Evolutionary conservation across 2,329 filamentous ascomycete genomes (phyloP), one percentile per base, ranked within the genome.

Genomic region (Penicillium brevicompactum): DNA sequence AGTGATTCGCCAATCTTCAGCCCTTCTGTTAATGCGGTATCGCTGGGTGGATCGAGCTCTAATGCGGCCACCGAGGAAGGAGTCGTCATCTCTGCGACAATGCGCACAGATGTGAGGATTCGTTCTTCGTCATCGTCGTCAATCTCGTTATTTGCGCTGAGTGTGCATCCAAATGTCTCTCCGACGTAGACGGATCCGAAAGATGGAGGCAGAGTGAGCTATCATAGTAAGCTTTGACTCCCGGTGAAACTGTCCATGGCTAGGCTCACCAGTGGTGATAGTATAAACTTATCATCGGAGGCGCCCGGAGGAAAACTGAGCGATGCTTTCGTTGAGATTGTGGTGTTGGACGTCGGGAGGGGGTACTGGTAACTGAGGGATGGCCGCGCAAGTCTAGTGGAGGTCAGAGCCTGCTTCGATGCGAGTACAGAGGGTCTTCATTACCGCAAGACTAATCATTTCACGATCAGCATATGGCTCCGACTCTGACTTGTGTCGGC

Each of bases 101-200:
- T 91, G 51, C 86, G 84, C 49, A 97, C 88, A 53, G 89, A 89
- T 59, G 86, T 88, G 40, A 96, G 86, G 44, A 76, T 77, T 57
- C 76, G 75, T 3, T 72, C 69, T 5, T 70, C 67, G 8, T 75
- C 70, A 24, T 72, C 68, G 7, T 74, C 61, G 18, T 72, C 65
- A 1, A 87, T 74, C 69, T 97, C 93, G 71, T 97, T 93, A 78
- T 96, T 97, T n/a, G 90, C 92, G 76, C 92, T 96, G 21, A 97
- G 82, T 1, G 93, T 96, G 76, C 94, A 99, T 61, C 88, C 88
- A 76, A 99, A 97, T 0, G 88, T 91, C 78, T 97, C 92, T 66
- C 94, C 94, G 18, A 97, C 93, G 72, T 97, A 97, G 8, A 93
- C 92, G 11, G 91, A 93, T 43, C 92, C 93, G 72, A 99, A 97